A percentile compares a stretch with the other conserved stretches of the same genome.
These are phyloP conservation scores for Emiliania huxleyi DNA, from an alignment of 78 protist genomes.

Conservation along the genomic window DNA sequence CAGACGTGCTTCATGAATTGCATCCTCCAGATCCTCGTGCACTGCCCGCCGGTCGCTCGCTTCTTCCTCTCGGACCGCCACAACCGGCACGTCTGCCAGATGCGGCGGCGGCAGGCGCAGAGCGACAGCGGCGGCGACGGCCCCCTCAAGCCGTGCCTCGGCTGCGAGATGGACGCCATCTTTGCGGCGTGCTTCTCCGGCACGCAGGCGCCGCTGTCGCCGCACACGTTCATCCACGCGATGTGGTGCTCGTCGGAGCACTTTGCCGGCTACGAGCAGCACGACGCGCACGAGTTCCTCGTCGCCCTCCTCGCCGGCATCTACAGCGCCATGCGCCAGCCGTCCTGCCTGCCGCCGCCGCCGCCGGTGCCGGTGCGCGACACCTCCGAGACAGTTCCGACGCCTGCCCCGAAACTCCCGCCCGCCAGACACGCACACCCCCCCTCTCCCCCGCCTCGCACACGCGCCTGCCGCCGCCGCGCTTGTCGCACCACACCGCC, in stretches of 20 bases:
- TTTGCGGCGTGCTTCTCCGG: conserved; percentile 58
- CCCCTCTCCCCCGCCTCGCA: too few species aligned
- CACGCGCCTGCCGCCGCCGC: too few species aligned
- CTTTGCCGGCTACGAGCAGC: conserved; percentile 82
- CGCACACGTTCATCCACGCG: conserved; percentile 62
- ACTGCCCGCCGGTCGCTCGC: conserved; percentile 56
- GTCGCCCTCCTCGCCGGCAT: conserved; percentile 69
- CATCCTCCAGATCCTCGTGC: conserved; percentile 55
- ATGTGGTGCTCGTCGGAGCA: conserved; percentile 62
- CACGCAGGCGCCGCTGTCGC: conserved; percentile 47
- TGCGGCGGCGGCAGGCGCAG: neutral
- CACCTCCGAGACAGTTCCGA: too few species aligned
- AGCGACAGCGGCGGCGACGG: neutral
- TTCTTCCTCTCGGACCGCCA: conserved; percentile 71
- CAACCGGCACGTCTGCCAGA: conserved; percentile 25
- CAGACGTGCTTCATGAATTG: conserved; percentile 81
- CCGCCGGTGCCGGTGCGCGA: too few species aligned
- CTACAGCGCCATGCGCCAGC: conserved; percentile 7
- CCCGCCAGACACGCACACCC: too few species aligned
- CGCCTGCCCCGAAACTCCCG: too few species aligned
- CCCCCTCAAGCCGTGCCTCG: conserved; percentile 55
- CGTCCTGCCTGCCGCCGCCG: too few species aligned
- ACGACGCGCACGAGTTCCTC: conserved; percentile 87
- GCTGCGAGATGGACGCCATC: conserved; percentile 67
- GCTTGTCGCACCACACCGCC: too few species aligned